These are phyloP conservation scores for Neoarthrinium moseri DNA, from an alignment of 2,329 filamentous ascomycete species.

Conservation along the genomic window DNA sequence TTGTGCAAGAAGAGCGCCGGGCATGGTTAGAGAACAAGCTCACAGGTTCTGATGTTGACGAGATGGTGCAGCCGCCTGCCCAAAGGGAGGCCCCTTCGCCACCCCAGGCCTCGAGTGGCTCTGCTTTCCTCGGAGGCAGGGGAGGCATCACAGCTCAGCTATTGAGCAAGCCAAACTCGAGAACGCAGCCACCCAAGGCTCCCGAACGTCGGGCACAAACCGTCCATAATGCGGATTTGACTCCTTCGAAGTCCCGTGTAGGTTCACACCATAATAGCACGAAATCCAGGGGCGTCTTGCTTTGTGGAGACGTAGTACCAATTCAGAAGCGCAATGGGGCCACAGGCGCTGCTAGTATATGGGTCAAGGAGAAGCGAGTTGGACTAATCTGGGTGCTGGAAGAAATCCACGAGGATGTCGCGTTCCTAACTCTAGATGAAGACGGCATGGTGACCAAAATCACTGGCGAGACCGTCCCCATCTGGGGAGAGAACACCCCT, in stretches of 20 bases:
- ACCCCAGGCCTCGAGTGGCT: slow-evolving; percentile 40
- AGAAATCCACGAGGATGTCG: slow-evolving; percentile 94
- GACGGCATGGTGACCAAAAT: slow-evolving; percentile 70
- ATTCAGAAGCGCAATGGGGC: slow-evolving; percentile 94
- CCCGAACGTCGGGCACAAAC: slow-evolving; percentile 63
- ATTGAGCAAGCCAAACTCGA: slow-evolving; percentile 75
- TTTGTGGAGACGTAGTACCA: slow-evolving; percentile 97
- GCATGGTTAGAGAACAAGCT: slow-evolving; percentile 89
- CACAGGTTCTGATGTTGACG: slow-evolving; percentile 57
- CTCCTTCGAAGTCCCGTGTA: slow-evolving; percentile 52
- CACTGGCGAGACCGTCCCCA: slow-evolving; percentile 74
- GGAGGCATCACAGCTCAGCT: slow-evolving; percentile 82
- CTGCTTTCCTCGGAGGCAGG: slow-evolving; percentile 64
- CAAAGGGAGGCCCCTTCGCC: slow-evolving; percentile 34
- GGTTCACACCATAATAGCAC: slow-evolving; percentile 64
- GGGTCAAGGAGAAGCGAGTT: slow-evolving; percentile 96
- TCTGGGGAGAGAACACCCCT: slow-evolving; percentile 76
- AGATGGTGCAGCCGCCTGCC: slow-evolving; percentile 33
- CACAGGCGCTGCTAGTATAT: slow-evolving; percentile 89
- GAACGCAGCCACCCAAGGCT: slow-evolving; percentile 52
- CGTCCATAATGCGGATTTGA: slow-evolving; percentile 55
- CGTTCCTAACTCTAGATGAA: slow-evolving; percentile 72
- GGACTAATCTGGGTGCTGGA: slow-evolving; percentile 97
- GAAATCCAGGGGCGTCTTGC: slow-evolving; percentile 82
- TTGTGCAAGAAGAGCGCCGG: slow-evolving; percentile 85